Base-by-base conservation (phyloP, 1,284 basidiomycete species). In the Ustilago esculenta region DNA sequence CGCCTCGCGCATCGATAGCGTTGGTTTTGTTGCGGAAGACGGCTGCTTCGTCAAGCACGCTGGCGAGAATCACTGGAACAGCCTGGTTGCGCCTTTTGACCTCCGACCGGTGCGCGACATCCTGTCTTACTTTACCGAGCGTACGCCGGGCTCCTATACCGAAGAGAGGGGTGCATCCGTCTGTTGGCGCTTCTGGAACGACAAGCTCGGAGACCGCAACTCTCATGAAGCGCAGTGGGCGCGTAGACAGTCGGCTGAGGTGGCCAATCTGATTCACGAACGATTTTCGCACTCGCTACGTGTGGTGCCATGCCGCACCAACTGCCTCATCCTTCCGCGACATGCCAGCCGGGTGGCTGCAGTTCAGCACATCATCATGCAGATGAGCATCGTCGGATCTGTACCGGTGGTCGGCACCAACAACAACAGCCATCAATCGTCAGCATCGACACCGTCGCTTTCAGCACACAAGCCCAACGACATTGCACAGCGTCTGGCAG, bases 1-100 rank as follows among this genome's bases (percentile, higher is more conserved):
- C 27, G 87, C 86, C 14, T 85, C 85, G 56, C 83, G 84, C 56
- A 84, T 89, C 18, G 89, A 90, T 4, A 85, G 85, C 33, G 83
- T 92, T 48, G 92, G 92, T n/a, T 87, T 93, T 61, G 87, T 92
- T 0, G 90, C 91, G 0, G 92, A 94, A 84, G 92, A 93, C 64
- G 92, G 92, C 1, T 94, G 92, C 82, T 92, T 88, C 79, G 87
- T 92, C 79, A 89, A 88, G 84, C 86, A 88, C 25, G 78, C 80
- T 54, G 54, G 75, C 80, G 58, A 71, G 34, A 79, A 29, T 80
- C 43, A 81, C 18, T 93, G 92, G 92, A 86, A 90, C 55, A 89
- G 88, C 72, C 89, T 92, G 85, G 89, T 92, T 6, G 85, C 87
- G 3, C 90, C 90, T 74, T 86, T 89, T 68, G 90, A 92, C 78